Conservation (phyloP, 208 protist genomes). For the Crithidia mellificae region DNA sequence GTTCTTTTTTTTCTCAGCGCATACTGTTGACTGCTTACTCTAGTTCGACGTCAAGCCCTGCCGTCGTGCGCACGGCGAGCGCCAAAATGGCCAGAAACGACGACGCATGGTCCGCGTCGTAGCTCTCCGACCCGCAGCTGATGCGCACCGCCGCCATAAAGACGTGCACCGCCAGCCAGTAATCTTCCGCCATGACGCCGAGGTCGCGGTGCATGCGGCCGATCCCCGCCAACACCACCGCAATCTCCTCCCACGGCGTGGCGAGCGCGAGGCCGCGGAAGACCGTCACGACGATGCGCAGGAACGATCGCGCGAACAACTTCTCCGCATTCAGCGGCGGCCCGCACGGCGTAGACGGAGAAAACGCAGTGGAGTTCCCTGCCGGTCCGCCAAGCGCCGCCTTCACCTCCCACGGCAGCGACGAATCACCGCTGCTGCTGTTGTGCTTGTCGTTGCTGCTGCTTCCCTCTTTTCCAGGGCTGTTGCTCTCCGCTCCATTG, state of each 20-base stretch:
- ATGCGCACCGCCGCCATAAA: constrained; percentile 70
- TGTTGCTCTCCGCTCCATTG: too few species aligned
- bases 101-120: constrained; percentile 51
- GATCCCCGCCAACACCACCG: constrained; percentile 47
- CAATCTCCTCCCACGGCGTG: constrained; percentile 59
- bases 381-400: constrained; percentile 29
- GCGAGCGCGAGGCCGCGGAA: constrained; percentile 49
- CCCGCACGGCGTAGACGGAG: background rate
- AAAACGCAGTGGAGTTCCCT: too few species aligned
- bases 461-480: background rate
- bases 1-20: background rate
- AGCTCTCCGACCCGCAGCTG: constrained; percentile 56
- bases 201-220: constrained; percentile 55
- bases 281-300: constrained; percentile 68
- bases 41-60: constrained; percentile 8
- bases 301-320: constrained; percentile 72
- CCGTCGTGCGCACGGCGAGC: constrained; percentile 59
- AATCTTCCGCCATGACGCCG: constrained; percentile 71
- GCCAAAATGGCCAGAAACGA: constrained; percentile 75
- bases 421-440: background rate
- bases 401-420: constrained; percentile 23
- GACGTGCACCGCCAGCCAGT: constrained; percentile 69
- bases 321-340: constrained; percentile 48
- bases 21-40: background rate
- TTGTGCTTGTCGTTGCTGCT: background rate